Evolutionary conservation across 2,329 filamentous ascomycete genomes (phyloP), one percentile per base, ranked within the genome.

Genomic region (Venturia nashicola): DNA sequence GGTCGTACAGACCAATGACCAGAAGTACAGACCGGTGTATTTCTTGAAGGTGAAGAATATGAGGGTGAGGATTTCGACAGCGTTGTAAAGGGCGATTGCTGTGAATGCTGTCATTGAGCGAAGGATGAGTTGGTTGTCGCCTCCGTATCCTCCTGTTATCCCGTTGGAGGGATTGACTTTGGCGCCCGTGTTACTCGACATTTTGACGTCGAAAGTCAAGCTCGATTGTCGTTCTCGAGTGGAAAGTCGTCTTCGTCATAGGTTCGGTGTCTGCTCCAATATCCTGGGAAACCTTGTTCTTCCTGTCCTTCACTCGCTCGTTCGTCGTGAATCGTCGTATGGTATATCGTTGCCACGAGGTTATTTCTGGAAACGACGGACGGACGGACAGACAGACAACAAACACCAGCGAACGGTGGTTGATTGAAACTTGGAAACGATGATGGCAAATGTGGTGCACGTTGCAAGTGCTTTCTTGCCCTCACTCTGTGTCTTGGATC

Each of bases 21-120:
- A 80, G 67, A 81, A 82, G 67, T 82, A 82, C 16, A 79, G 69
- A 0, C 79, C 79, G 20, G 71, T 70, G 62, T 77, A 79, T 34
- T 72, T 74, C 36, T 78, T 78, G 70, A 82, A 81, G 34, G 76
- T 79, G 36, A 79, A 68, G 63, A 80, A 75, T 42, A 79, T 74
- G 59, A 80, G 71, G 42, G 78, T 69, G 43, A 79, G 72, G 34
- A 81, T 72, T 67, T 81, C 79, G 23, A 78, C 66, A 20, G 74
- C 71, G 63, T 77, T 77, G 67, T 78, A 78, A 18, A 76, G 67
- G 0, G 72, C 61, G 5, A 75, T 68, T 8, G 61, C 61, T 27
- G 61, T 48, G 61, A 62, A 62, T 6, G 61, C 61, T 23, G 61
- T 62, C 61, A 62, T 62, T 1, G 23, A 62, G 36, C 42, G 20